Evolutionary conservation across 257 asterid genomes (phyloP), one percentile per base, ranked within the genome.

Genomic region (Gentiana dahurica): DNA sequence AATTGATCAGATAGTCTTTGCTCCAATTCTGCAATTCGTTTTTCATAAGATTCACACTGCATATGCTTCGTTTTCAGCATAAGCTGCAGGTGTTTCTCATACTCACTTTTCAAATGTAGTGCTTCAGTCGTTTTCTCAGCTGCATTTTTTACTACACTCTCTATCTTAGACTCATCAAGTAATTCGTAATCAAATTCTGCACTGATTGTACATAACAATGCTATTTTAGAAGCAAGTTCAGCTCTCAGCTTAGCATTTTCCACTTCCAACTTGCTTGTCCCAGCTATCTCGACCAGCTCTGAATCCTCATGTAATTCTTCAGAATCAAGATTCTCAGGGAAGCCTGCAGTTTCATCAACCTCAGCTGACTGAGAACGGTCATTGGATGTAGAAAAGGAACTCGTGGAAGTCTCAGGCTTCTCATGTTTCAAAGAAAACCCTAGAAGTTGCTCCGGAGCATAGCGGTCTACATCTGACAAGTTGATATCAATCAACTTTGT

Each of bases 211-310:
- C 95, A 85, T 38, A 91, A 66, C 39, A 85, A 65, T 33, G 98
- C 97, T 51, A 91, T 91, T 73, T 89, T 89, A 10, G 98, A 81
- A 77, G 98, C 97, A 64, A 91, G 98, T 66, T 87, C 97, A 60
- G 98, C 96, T 78, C 84, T 91, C 53, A 91, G 75, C 67, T 80
- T 88, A 2, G 97, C 99, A 77, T 87, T 88, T 76, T 92, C 97
- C 41, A 88, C 99, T 67, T 92, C 99, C 77, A 88, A 65, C 78
- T 81, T 88, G 80, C 97, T 85, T 13, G 95, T 88, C 61, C 99
- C 97, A 3, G 87, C 94, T 69, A 92, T 82, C 77, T 88, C 99
- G 33, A 83, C 78, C 79, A 91, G 65, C 70, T 81, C 99, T 0
- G 83, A 78, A 35, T 74, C 90, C 58, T 82, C 86, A 46, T 76